Base-by-base conservation (phyloP, 352 stramenopile genomes). In the Chrysophaeum taylorii region DNA sequence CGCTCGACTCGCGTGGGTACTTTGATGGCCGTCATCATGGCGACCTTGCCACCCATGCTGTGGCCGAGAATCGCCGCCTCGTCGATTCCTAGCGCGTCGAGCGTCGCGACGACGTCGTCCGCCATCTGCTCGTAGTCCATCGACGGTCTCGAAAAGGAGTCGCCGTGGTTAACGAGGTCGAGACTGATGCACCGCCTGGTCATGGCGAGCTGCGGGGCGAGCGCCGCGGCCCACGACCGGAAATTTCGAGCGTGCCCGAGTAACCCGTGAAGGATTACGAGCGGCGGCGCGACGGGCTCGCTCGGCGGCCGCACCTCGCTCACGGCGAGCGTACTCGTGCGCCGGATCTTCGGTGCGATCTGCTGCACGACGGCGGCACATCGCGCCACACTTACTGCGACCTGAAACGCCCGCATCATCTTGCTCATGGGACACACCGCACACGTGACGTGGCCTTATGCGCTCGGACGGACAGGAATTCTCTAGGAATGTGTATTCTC, bases 241-340 rank as follows among this genome's bases (percentile, higher is more conserved):
- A 89, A 89, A 64, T 89, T 89, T 15, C 81, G 79, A 71, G 83
- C 84, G 41, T 76, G 78, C 43, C 83, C 83, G 14, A 89, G 67
- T 7, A 89, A 71, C 14, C 83, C 83, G 57, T 89, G 83, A 21
- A 89, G 73, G 9, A 89, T 74, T 9, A 83, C 68, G 37, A 84
- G 62, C 16, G 78, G 79, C n/a, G 21, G 70, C 60, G 67, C 23
- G 45, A 4, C 21, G 4, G 38, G n/a, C n/a, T n/a, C n/a, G n/a
- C n/a, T n/a, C n/a, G n/a, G n/a, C n/a, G n/a, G n/a, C n/a, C n/a
- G n/a, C n/a, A n/a, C n/a, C n/a, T n/a, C n/a, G n/a, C n/a, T n/a
- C n/a, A n/a, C n/a, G n/a, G n/a, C n/a, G n/a, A n/a, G n/a, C n/a
- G n/a, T n/a, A n/a, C n/a, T n/a, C n/a, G n/a, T n/a, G n/a, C n/a